Conservation (phyloP, 805 yeast species). For the Dipodascus albidus region DNA sequence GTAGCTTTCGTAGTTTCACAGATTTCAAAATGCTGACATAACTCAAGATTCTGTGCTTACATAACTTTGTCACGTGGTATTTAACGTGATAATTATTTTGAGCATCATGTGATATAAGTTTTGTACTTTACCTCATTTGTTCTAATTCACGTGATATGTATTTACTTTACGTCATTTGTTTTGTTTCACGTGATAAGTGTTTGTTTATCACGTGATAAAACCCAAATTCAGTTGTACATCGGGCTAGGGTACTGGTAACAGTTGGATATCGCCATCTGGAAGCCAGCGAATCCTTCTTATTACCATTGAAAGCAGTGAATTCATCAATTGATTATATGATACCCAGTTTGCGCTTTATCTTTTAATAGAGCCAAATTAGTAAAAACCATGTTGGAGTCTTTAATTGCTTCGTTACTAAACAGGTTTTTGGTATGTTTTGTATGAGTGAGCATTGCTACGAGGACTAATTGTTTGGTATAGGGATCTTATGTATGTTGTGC, state of each 20-base stretch:
- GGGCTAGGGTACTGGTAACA: neutral
- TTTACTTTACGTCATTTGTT: too few relatives aligned
- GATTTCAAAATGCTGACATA: too few relatives aligned
- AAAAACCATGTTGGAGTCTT: constrained; percentile 29
- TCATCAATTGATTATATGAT: neutral
- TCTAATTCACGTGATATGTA: neutral
- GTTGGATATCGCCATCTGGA: too few relatives aligned
- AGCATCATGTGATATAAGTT: neutral
- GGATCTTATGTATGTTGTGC: neutral
- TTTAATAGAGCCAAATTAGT: neutral
- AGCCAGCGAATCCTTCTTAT: neutral
- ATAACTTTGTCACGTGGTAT: neutral
- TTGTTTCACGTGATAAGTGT: neutral
- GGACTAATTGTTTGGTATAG: neutral
- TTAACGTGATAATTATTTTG: neutral
- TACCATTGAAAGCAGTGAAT: neutral
- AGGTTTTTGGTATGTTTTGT: constrained; percentile 25
- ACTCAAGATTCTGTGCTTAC: neutral
- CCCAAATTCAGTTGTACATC: neutral
- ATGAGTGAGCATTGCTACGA: constrained; percentile 26
- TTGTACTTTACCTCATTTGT: too few relatives aligned
- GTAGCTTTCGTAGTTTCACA: neutral
- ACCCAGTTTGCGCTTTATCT: neutral
- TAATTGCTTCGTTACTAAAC: constrained; percentile 33
- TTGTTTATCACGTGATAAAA: too few relatives aligned